Percentiles rank a stretch among this genome's conserved stretches.
These are phyloP conservation scores for Cladosporium sp. DNA, from an alignment of 2,329 filamentous ascomycete species.

Conservation along the genomic window DNA sequence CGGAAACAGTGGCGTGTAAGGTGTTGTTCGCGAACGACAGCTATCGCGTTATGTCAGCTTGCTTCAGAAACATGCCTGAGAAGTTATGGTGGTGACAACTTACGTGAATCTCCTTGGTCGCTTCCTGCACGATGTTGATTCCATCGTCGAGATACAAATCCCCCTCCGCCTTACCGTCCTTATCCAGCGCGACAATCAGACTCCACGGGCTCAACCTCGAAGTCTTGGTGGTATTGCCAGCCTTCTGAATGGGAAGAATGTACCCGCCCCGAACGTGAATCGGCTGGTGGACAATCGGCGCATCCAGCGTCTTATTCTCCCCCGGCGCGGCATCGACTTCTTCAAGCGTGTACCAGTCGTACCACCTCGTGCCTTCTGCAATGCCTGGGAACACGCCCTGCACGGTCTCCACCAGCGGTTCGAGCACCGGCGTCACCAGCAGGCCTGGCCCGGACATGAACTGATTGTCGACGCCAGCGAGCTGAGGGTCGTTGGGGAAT, in stretches of 20 bases:
- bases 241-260: conserved; percentile 23
- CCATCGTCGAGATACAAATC: conserved; percentile 27
- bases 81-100: background rate
- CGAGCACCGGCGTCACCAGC: conserved; percentile 24
- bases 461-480: conserved; percentile 25
- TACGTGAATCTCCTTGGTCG: conserved; percentile 22
- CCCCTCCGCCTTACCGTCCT: conserved; percentile 18
- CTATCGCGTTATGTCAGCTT: conserved; percentile 5
- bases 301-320: conserved; percentile 24
- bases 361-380: conserved; percentile 23
- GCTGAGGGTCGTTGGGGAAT: conserved; percentile 23
- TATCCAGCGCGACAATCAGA: conserved; percentile 24
- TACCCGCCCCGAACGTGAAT: conserved; percentile 23
- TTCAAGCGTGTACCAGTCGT: conserved; percentile 26
- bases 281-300: conserved; percentile 23
- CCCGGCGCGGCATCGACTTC: conserved; percentile 18
- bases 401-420: conserved; percentile 21
- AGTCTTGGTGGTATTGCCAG: conserved; percentile 22
- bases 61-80: background rate
- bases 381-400: conserved; percentile 27
- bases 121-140: conserved; percentile 21
- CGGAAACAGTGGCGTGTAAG: conserved; percentile 20
- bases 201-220: conserved; percentile 21
- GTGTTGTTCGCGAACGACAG: conserved; percentile 21
- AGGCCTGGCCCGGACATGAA: conserved; percentile 26